Conservation (phyloP, 805 yeast genomes). For the Saccharomyces jurei region DNA sequence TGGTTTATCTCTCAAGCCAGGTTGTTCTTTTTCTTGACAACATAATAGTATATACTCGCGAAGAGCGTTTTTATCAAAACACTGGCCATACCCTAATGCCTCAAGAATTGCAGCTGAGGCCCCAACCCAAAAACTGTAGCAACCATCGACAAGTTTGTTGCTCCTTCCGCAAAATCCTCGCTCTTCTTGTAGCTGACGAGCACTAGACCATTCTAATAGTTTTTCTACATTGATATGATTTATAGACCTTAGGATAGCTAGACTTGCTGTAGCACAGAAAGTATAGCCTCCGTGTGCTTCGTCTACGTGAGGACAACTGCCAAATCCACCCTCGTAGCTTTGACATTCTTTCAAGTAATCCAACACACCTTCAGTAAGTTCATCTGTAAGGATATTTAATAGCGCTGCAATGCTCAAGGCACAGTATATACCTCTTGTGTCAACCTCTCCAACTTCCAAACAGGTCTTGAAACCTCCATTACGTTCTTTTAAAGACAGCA, state of each 20-base stretch:
- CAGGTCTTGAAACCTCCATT: conserved; percentile 62
- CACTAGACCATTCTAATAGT: conserved; percentile 58
- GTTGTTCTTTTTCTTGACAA: conserved; percentile 51
- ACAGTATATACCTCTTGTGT: conserved; percentile 80
- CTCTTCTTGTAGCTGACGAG: conserved; percentile 64
- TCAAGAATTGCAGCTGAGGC: conserved; percentile 53
- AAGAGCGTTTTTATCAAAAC: conserved; percentile 50
- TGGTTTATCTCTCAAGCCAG: conserved; percentile 88
- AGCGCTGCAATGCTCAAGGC: conserved; percentile 67
- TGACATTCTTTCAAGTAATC: conserved; percentile 68
- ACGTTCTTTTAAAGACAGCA: conserved; percentile 48
- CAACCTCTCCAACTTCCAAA: conserved; percentile 60
- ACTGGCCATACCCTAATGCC: conserved; percentile 19
- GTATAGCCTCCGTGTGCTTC: conserved; percentile 99
- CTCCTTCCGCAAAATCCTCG: conserved; percentile 88
- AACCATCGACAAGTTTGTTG: conserved; percentile 90
- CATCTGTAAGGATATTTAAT: conserved; percentile 54
- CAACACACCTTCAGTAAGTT: conserved; percentile 43
- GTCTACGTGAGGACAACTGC: conserved; percentile 61
- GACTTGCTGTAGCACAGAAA: conserved; percentile 73
- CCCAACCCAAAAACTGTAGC: conserved; percentile 95
- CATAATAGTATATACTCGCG: conserved; percentile 64
- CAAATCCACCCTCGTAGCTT: conserved; percentile 92
- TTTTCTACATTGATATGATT: conserved; percentile 39
- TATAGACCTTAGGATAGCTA: conserved; percentile 40